A percentile compares a stretch with the other conserved stretches of the same genome.
Conservation (phyloP, 2,329 filamentous ascomycete genomes). For the Penicillium sp. region DNA sequence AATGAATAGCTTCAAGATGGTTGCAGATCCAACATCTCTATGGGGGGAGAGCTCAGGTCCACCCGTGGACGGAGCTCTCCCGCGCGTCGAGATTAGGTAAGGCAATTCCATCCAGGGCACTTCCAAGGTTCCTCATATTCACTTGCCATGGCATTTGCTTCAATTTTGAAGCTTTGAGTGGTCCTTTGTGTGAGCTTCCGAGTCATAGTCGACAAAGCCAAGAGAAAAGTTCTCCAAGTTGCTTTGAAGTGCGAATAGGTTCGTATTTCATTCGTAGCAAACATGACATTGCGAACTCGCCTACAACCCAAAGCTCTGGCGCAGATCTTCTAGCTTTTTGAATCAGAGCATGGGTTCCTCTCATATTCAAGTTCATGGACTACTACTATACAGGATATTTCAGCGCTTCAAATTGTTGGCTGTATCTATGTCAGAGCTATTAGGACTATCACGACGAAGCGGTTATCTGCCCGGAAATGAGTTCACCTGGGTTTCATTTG, state of each 20-base stretch:
- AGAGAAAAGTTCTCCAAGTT: background rate
- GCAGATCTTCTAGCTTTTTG: background rate
- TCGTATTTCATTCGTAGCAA: background rate
- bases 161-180: background rate
- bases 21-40: background rate
- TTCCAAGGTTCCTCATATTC: background rate
- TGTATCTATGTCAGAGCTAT: too few relatives aligned
- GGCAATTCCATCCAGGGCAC: background rate
- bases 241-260: background rate
- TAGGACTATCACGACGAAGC: too few relatives aligned
- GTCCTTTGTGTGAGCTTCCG: background rate
- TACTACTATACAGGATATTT: background rate
- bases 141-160: background rate
- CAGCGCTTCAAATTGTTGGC: background rate
- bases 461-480: too few relatives aligned
- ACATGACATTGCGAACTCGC: background rate
- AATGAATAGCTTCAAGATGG: background rate
- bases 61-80: background rate
- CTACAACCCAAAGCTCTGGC: background rate
- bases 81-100: background rate
- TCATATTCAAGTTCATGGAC: background rate
- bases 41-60: background rate
- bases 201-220: background rate
- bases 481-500: too few relatives aligned
- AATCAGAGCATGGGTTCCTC: too few relatives aligned